Evolutionary conservation across 495 filamentous ascomycete species (phyloP).

Genomic region (Daldinia vernicosa): DNA sequence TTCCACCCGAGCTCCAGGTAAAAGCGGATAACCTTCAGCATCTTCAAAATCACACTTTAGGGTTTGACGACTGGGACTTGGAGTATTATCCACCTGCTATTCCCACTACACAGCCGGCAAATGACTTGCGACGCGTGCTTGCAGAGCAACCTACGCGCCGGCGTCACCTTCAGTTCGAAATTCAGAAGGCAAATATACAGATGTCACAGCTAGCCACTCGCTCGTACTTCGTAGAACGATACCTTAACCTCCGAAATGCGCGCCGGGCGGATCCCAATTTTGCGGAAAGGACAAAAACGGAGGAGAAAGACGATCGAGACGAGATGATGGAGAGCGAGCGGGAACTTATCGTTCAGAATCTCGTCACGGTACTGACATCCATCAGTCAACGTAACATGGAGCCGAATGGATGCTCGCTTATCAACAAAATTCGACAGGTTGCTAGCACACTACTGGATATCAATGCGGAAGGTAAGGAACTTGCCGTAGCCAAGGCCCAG

Average conservation of each 20-base stretch:
- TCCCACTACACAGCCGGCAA: conserved; percentile 43
- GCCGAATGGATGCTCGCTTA: conserved; percentile 78
- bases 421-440: conserved; percentile 76
- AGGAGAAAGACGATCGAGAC: conserved; percentile 51
- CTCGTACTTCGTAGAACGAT: conserved; percentile 84
- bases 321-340: conserved; percentile 71
- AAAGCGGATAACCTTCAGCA: conserved; percentile 43
- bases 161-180: conserved; percentile 74
- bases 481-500: conserved; percentile 65
- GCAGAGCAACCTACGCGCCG: conserved; percentile 52
- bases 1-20: conserved; percentile 70
- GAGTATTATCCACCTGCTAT: conserved; percentile 53
- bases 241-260: conserved; percentile 70
- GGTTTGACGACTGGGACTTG: conserved; percentile 44
- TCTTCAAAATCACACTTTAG: conserved; percentile 35
- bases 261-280: conserved; percentile 50
- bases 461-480: conserved; percentile 65
- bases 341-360: conserved; percentile 76
- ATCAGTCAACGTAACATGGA: conserved; percentile 85
- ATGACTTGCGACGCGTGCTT: conserved; percentile 51
- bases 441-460: conserved; percentile 76
- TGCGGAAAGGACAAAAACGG: conserved; percentile 31
- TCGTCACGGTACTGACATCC: conserved; percentile 72
- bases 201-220: conserved; percentile 76
- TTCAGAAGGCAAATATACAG: conserved; percentile 86